Percentiles rank a stretch among this genome's conserved stretches.
phyloP scores from a whole-genome alignment of 2,329 filamentous ascomycete species.

The Diplocarpon mali region DNA sequence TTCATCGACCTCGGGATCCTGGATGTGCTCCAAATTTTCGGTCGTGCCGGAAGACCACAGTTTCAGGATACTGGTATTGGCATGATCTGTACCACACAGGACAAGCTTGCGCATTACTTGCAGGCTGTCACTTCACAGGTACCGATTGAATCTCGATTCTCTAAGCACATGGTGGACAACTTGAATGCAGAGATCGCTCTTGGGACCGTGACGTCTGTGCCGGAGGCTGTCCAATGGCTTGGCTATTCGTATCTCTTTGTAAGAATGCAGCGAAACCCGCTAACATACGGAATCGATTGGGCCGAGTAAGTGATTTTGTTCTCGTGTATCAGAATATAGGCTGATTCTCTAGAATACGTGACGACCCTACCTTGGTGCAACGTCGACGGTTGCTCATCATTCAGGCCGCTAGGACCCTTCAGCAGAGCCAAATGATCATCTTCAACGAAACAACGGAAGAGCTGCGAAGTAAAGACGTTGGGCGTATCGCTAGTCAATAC shows the following conservation, averaged over 20 bases:
- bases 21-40: constrained; percentile 95
- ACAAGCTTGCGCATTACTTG: constrained; percentile 84
- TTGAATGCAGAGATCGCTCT: constrained; percentile 89
- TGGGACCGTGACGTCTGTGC: constrained; percentile 88
- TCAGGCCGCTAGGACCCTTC: constrained; percentile 75
- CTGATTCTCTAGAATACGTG: constrained; percentile 40
- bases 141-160: constrained; percentile 95
- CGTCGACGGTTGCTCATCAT: constrained; percentile 77
- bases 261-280: constrained; percentile 84
- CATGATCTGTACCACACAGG: constrained; percentile 95
- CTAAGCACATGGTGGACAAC: constrained; percentile 87
- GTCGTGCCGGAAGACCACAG: constrained; percentile 92
- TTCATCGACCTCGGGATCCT: constrained; percentile 94
- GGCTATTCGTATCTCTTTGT: constrained; percentile 97
- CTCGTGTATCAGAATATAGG: neutral
- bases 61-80: constrained; percentile 97
- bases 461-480: constrained; percentile 86
- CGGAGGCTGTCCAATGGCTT: constrained; percentile 92
- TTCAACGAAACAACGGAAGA: constrained; percentile 94
- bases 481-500: constrained; percentile 92
- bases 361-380: constrained; percentile 81
- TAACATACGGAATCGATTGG: constrained; percentile 93
- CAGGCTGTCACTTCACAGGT: constrained; percentile 90
- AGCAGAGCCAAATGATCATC: constrained; percentile 96
- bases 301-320: constrained; percentile 41